A percentile compares a stretch with the other conserved stretches of the same genome.
These are phyloP conservation scores for Penicillium sp. DNA, from an alignment of 2,329 filamentous ascomycete genomes.

Conservation along the genomic window DNA sequence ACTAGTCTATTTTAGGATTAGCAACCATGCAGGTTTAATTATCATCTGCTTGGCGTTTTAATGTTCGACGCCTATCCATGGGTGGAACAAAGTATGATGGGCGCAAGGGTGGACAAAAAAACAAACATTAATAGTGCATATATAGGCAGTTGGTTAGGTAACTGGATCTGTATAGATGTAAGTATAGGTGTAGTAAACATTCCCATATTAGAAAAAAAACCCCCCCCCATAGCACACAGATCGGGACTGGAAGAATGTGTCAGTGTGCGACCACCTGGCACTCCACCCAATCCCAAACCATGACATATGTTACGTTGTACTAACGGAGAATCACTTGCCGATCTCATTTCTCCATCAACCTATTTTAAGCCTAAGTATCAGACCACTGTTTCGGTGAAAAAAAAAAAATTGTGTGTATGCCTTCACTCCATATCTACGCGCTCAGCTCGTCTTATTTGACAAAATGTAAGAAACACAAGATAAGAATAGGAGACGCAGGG, in stretches of 20 bases:
- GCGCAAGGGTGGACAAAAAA: no score
- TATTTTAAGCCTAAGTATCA: slow-evolving; percentile 7
- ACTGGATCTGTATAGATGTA: background rate
- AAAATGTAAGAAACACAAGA: slow-evolving; percentile 6
- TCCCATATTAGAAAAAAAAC: background rate
- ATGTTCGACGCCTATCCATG: no score
- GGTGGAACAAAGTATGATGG: no score
- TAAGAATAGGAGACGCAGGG: slow-evolving; percentile 12
- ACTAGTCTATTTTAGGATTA: slow-evolving; percentile 13
- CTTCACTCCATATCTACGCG: slow-evolving; percentile 9
- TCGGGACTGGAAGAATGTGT: no score
- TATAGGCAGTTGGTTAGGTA: no score
- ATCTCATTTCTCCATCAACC: slow-evolving; percentile 3
- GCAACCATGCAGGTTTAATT: slow-evolving; percentile 25
- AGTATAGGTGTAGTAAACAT: background rate
- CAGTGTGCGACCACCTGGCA: background rate
- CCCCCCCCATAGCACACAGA: no score
- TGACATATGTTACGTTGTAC: background rate
- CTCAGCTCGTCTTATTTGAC: slow-evolving; percentile 4
- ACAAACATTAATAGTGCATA: no score
- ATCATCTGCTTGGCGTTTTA: background rate
- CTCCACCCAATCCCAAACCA: background rate
- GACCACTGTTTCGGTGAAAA: background rate
- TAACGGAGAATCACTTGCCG: slow-evolving; percentile 5
- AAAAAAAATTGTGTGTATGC: slow-evolving; percentile 1